Percentiles rank a stretch among this genome's conserved stretches.
Conservation (phyloP, 2,329 filamentous ascomycete genomes). For the Bipolaris victoriae region DNA sequence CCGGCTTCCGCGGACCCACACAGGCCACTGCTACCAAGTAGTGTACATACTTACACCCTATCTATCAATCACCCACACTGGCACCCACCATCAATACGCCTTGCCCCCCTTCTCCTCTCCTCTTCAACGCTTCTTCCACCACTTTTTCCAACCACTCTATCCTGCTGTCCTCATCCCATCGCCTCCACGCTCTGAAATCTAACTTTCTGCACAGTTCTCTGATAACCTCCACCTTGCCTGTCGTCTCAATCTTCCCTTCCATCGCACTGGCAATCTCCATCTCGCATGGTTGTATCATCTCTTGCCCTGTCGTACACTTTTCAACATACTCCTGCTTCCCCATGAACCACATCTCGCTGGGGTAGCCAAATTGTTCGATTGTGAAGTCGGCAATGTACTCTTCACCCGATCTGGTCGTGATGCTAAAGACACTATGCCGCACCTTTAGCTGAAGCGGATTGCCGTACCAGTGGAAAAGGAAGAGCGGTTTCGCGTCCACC, state of each 20-base stretch:
- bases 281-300: neutral
- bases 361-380: conserved; percentile 12
- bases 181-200: neutral
- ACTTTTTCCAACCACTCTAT: neutral
- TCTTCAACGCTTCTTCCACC: neutral
- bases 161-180: neutral
- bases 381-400: conserved; percentile 15
- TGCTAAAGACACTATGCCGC: conserved; percentile 12
- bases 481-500: neutral
- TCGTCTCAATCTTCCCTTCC: neutral
- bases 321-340: neutral
- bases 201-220: neutral
- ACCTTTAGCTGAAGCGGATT: neutral
- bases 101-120: no score
- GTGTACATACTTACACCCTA: no score
- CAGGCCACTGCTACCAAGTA: neutral
- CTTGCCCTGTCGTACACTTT: neutral
- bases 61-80: no score
- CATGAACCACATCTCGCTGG: conserved; percentile 4
- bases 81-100: no score
- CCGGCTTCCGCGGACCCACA: neutral
- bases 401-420: neutral
- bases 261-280: neutral
- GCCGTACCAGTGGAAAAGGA: neutral
- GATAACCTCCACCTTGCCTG: neutral